Percentiles rank a stretch among this genome's conserved stretches.
Evolutionary conservation across 148 eudicot genomes (phyloP).

Genomic region (Diospyros lotus): DNA sequence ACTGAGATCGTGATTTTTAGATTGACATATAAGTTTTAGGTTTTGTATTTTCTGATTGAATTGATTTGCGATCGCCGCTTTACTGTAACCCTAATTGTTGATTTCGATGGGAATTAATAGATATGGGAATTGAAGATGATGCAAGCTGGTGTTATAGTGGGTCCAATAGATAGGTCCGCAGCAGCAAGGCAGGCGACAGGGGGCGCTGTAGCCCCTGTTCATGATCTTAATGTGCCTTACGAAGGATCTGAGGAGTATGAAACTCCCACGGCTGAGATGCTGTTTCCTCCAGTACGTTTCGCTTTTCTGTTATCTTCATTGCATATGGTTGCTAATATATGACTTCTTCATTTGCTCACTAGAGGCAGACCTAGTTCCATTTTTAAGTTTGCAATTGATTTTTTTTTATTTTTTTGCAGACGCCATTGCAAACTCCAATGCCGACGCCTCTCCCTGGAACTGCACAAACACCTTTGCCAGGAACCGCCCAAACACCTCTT

Average conservation of each 20-base stretch:
- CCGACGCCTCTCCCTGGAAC: constrained; percentile 19
- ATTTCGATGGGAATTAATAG: constrained; percentile 30
- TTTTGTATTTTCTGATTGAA: constrained; percentile 23
- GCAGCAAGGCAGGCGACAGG: constrained; percentile 38
- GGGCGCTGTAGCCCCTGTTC: constrained; percentile 63
- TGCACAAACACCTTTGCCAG: constrained; percentile 66
- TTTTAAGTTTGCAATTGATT: background rate
- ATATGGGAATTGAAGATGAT: constrained; percentile 94
- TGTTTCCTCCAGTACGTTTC: constrained; percentile 81
- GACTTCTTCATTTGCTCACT: background rate
- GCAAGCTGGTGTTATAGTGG: constrained; percentile 77
- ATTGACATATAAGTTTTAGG: constrained; percentile 16
- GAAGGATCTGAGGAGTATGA: constrained; percentile 95
- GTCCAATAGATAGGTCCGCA: constrained; percentile 65
- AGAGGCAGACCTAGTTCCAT: background rate
- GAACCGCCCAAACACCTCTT: constrained; percentile 67
- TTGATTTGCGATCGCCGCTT: constrained; percentile 11
- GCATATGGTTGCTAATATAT: background rate
- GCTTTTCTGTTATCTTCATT: background rate
- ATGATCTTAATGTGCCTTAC: constrained; percentile 94
- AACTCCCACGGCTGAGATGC: constrained; percentile 96
- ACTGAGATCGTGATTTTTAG: background rate
- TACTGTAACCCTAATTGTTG: constrained; percentile 10
- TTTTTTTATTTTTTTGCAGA: constrained; percentile 29
- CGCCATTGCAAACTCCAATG: constrained; percentile 75